Conservation (phyloP, 164 flowering plant genomes). For the Santalum album region DNA sequence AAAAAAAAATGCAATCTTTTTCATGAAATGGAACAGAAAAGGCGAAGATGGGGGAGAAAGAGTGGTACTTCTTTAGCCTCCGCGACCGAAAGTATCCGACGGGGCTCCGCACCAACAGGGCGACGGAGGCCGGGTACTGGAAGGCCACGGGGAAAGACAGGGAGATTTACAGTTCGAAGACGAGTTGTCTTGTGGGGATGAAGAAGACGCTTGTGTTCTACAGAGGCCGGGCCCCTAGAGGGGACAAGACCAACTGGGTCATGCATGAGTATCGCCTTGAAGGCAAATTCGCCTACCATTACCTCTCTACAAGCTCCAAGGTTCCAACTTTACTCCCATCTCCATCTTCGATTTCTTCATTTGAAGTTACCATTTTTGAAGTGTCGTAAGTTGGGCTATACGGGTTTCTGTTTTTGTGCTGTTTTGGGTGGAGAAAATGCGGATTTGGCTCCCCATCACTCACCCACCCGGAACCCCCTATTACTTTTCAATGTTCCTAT, state of each 20-base stretch:
- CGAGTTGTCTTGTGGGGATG: constrained; percentile 76
- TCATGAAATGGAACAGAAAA: constrained; percentile 37
- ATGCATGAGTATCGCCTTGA: constrained; percentile 99
- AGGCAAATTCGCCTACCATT: constrained; percentile 87
- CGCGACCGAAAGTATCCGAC: constrained; percentile 90
- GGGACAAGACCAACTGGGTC: constrained; percentile 97
- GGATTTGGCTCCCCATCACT: too few species aligned
- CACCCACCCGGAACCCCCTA: too few species aligned
- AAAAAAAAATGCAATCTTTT: too few species aligned
- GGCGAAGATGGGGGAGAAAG: constrained; percentile 94
- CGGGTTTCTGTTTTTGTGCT: too few species aligned
- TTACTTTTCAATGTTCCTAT: too few species aligned
- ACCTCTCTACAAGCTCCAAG: constrained; percentile 71
- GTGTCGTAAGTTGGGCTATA: too few species aligned
- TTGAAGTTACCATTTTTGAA: too few species aligned
- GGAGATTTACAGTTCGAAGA: constrained; percentile 84
- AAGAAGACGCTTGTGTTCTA: constrained; percentile 97
- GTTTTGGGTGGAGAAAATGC: too few species aligned
- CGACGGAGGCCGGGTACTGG: constrained; percentile 97
- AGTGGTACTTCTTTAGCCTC: constrained; percentile 90
- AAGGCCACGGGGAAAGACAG: constrained; percentile 96
- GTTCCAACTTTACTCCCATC: too few species aligned
- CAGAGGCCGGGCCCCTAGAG: constrained; percentile 92
- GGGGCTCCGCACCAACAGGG: constrained; percentile 83
- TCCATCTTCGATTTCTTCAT: too few species aligned